phyloP scores from a whole-genome alignment of 768 basidiomycete genomes.

The Heimioporus sp. region DNA sequence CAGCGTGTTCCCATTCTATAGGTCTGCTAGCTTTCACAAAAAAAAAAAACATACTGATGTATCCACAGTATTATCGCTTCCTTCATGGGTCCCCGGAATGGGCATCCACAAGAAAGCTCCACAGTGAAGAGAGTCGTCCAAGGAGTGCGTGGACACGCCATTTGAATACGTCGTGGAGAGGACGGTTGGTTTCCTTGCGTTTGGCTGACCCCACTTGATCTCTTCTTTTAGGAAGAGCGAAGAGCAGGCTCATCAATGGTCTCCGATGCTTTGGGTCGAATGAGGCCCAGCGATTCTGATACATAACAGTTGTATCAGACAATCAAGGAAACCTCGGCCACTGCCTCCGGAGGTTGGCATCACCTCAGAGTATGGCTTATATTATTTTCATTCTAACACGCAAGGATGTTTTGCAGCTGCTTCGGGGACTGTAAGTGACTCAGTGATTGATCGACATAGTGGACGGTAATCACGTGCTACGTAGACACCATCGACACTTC shows the following conservation, averaged over 20 bases:
- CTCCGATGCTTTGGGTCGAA: constrained; percentile 10
- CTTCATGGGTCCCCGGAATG: constrained; percentile 30
- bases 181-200: constrained; percentile 7
- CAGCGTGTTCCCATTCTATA: constrained; percentile 11
- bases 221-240: constrained; percentile 5
- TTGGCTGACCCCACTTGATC: not conserved
- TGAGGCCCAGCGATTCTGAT: not conserved
- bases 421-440: constrained; percentile 16
- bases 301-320: constrained; percentile 1
- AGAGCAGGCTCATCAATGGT: constrained; percentile 15
- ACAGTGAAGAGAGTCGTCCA: constrained; percentile 16
- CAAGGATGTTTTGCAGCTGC: constrained; percentile 3
- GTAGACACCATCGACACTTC: constrained; percentile 26
- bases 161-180: constrained; percentile 14
- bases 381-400: not conserved
- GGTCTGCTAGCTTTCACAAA: not conserved
- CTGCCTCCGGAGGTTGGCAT: constrained; percentile 19
- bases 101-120: constrained; percentile 24
- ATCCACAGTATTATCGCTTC: constrained; percentile 23
- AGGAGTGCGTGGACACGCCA: constrained; percentile 18
- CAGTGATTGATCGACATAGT: not conserved
- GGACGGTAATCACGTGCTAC: not conserved
- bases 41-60: constrained; percentile 6
- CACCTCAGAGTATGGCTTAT: not conserved
- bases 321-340: constrained; percentile 19